Evolutionary conservation across 2,329 filamentous ascomycete species (phyloP), one percentile per base, ranked within the genome.

Genomic region (Fusarium nanum): DNA sequence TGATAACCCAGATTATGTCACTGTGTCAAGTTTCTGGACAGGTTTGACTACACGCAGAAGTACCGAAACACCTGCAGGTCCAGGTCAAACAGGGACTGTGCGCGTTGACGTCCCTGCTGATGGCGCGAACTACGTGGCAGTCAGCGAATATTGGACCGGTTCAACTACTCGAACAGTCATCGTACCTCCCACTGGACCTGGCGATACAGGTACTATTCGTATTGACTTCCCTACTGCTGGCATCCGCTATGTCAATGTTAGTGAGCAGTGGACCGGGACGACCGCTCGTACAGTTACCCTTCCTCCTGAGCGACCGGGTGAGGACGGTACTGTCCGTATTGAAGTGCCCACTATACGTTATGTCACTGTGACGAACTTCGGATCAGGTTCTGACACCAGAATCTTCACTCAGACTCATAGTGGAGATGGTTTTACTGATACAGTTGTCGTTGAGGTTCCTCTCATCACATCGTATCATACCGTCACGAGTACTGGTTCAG

Each of bases 351-450:
- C 32, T 3, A 18, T 54, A 4, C 45, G 52, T 13, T 10, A n/a
- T 28, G 52, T 56, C 5, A 64, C 61, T 5, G 16, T 59, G 2
- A 66, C 63, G 5, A 23, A 10, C 6, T 41, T 30, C 3, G 61
- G 42, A 1, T 10, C 63, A 0, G 42, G 16, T 0, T 25, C 54
- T 4, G 10, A 6, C 0, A 44, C 63, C 0, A 13, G 30, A 4
- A 49, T 46, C 0, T 45, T 32, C 2, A 66, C 63, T 3, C 14
- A 34, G 5, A 27, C 13, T 3, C 61, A 53, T 12, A 41, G 47
- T 28, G 61, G 42, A 2, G 32, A 28, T 2, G 63, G 4, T 7
- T 30, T 65, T 0, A 60, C 46, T 3, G 25, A 60, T 22, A 66
- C 63, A 1, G n/a, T 66, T 10, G 3, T 66, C 2, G 25, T 66